Evolutionary conservation across 495 filamentous ascomycete genomes (phyloP), one percentile per base, ranked within the genome.

Genomic region (Articulospora tetracladia): DNA sequence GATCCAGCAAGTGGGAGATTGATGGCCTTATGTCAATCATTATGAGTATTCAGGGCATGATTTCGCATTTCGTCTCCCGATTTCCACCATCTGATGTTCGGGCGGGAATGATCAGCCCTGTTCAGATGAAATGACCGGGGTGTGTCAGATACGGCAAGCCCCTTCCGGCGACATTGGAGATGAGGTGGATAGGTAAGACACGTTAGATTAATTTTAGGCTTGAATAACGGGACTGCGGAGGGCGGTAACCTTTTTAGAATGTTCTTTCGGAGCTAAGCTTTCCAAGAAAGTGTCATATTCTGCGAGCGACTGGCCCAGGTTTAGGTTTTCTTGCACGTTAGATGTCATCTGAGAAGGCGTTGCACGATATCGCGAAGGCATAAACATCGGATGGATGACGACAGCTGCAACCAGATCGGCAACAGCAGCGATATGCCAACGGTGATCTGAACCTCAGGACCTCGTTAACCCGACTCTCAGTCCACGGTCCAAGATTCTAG

Each of bases 321-420:
- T n/a, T 11, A 44, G 4, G 15, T 44, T 44, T 44, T n/a, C n/a
- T n/a, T n/a, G n/a, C n/a, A n/a, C n/a, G n/a, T n/a, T n/a, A n/a
- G n/a, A n/a, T n/a, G n/a, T n/a, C n/a, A n/a, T n/a, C n/a, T n/a
- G n/a, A n/a, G n/a, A n/a, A n/a, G n/a, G n/a, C n/a, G n/a, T n/a
- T n/a, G n/a, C n/a, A n/a, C n/a, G n/a, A n/a, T n/a, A n/a, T n/a
- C n/a, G n/a, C n/a, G n/a, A n/a, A n/a, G n/a, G n/a, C n/a, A n/a
- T n/a, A 15, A 44, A 44, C 39, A 12, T 55, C 53, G 41, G 30
- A 55, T 26, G 27, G 51, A 54, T 54, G 51, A 54, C 51, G 51
- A 54, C 20, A 54, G n/a, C 51, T n/a, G 28, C 24, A 54, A 32
- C 30, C 13, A 4, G 6, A 4, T 13, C 39, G n/a, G 15, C 8